Base-by-base conservation (phyloP, 1,284 basidiomycete genomes). In the Mycena citricolor region DNA sequence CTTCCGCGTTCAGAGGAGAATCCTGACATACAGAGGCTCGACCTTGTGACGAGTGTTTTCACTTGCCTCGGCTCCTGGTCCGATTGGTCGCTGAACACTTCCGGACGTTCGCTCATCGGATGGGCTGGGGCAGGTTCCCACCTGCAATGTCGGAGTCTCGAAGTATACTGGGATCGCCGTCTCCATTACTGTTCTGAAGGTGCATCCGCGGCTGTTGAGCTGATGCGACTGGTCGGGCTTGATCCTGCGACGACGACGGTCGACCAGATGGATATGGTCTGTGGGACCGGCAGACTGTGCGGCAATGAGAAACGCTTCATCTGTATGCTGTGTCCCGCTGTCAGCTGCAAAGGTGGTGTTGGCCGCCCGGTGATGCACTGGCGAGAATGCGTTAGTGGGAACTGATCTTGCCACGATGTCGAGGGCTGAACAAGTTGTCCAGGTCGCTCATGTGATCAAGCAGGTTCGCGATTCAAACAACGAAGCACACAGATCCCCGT, bases 41-140 rank as follows among this genome's bases (percentile, higher is more conserved):
- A 32, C 20, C 45, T 43, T 13, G 45, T 39, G n/a, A 51, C 49
- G 26, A 47, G 41, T 39, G 44, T 47, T 2, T 51, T 37, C 31
- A 51, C 40, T 2, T 51, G 49, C 41, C 44, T 46, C 34, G 49
- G 44, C 32, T 51, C 44, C 14, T 51, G 49, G 49, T 26, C 47
- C 19, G 34, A 30, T 37, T 12, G n/a, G n/a, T 42, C 32, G 31
- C 8, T 19, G 22, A 40, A 43, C 32, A 39, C 36, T 5, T 30
- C 40, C 10, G 49, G 49, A 12, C 39, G 44, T n/a, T 23, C 31
- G 2, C 44, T 51, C 32, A 47, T 51, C 16, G 49, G 49, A 13
- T 51, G 49, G 49, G 40, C 19, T 2, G 49, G 28, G 19, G 44
- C 49, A 1, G 44, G 49, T n/a, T 32, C 44, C 16, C 49, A 47